These are phyloP conservation scores for Onygenales sp. DNA, from an alignment of 2,329 filamentous ascomycete genomes.

Conservation along the genomic window DNA sequence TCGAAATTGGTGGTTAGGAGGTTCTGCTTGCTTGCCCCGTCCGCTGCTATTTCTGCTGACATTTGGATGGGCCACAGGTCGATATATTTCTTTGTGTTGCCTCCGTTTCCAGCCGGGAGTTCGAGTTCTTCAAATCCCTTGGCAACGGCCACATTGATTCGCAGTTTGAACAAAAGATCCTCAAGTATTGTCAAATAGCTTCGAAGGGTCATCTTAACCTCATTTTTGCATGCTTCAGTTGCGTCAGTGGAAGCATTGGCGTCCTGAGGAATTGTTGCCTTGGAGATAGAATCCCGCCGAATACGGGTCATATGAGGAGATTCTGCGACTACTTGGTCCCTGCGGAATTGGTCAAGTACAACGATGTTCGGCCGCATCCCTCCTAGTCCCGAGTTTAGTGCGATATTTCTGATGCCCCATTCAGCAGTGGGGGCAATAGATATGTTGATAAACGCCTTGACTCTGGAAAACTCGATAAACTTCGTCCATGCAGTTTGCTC, in stretches of 20 bases:
- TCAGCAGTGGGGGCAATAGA: conserved; percentile 72
- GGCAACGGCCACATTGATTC: conserved; percentile 76
- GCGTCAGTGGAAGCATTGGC: neutral
- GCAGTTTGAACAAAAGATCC: conserved; percentile 65
- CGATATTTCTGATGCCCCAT: conserved; percentile 77
- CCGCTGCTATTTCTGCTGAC: conserved; percentile 69
- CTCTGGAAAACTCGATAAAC: conserved; percentile 75
- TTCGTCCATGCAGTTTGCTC: conserved; percentile 78
- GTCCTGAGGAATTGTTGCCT: conserved; percentile 14
- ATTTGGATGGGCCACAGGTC: conserved; percentile 91
- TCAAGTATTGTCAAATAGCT: conserved; percentile 77
- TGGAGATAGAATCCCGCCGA: conserved; percentile 9
- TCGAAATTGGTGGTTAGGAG: conserved; percentile 83
- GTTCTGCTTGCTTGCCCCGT: conserved; percentile 52
- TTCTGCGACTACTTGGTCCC: conserved; percentile 47
- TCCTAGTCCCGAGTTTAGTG: conserved; percentile 70
- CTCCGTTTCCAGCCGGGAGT: conserved; percentile 52
- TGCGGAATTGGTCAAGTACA: conserved; percentile 65
- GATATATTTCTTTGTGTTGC: conserved; percentile 64
- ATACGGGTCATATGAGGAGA: neutral
- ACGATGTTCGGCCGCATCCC: conserved; percentile 87
- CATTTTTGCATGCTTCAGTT: conserved; percentile 5
- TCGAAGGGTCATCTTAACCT: conserved; percentile 39
- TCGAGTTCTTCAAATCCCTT: conserved; percentile 72
- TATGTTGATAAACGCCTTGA: conserved; percentile 84